phyloP scores from a whole-genome alignment of 2,329 filamentous ascomycete species.

The Cryphonectria radicalis region DNA sequence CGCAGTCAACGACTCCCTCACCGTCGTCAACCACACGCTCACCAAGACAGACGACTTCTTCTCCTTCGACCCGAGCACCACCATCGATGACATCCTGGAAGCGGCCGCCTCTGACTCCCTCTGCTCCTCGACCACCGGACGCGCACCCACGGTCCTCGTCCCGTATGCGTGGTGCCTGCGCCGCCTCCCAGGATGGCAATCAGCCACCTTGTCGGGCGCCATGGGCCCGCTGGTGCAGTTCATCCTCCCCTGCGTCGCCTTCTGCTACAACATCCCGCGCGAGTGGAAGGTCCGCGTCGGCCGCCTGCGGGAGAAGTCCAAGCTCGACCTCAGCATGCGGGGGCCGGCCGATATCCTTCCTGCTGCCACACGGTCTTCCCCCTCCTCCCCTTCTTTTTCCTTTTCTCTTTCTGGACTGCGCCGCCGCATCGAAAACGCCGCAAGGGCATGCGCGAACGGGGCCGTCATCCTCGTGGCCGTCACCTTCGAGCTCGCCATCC shows the following conservation, averaged over 20 bases:
- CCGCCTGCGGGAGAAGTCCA: constrained; percentile 12
- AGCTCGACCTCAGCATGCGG: background rate
- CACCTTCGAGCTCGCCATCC: constrained; percentile 26
- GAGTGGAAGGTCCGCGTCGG: constrained; percentile 34
- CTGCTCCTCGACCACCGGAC: background rate
- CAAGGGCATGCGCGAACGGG: background rate
- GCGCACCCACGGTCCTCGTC: constrained; percentile 32
- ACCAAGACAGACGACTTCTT: background rate
- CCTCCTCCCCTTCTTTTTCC: background rate
- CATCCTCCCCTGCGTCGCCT: constrained; percentile 36
- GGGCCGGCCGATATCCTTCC: too few species aligned
- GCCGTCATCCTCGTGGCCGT: background rate
- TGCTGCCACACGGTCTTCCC: too few species aligned
- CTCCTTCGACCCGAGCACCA: background rate
- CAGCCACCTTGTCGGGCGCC: constrained; percentile 33
- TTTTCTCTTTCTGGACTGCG: background rate
- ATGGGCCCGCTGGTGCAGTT: constrained; percentile 36
- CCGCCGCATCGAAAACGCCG: background rate
- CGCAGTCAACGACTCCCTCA: constrained; percentile 4
- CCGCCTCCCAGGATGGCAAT: constrained; percentile 35
- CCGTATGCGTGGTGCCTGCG: constrained; percentile 31
- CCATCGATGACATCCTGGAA: background rate
- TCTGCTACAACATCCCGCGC: constrained; percentile 36
- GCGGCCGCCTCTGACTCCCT: background rate
- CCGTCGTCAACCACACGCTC: background rate